These are phyloP conservation scores for Hemileia vastatrix DNA, from an alignment of 1,284 basidiomycete species.

Conservation along the genomic window DNA sequence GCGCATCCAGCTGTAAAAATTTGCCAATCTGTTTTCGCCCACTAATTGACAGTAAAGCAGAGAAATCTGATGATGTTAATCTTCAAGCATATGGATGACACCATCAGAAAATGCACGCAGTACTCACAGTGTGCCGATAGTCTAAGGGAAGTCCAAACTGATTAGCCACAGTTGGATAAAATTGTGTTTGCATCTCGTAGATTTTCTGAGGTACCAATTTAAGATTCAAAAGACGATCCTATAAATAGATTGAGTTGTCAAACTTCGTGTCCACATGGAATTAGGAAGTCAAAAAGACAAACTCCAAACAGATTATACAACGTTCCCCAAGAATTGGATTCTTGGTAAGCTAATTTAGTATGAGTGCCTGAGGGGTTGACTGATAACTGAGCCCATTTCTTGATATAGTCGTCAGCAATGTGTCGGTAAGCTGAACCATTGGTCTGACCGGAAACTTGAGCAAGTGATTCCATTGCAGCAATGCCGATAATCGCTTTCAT, in stretches of 20 bases:
- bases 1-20: conserved; percentile 41
- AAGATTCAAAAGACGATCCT: conserved; percentile 42
- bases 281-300: conserved; percentile 32
- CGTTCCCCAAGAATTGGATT: conserved; percentile 41
- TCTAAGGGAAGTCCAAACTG: conserved; percentile 43
- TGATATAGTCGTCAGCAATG: conserved; percentile 34
- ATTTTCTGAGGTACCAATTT: conserved; percentile 37
- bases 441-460: conserved; percentile 29
- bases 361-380: conserved; percentile 27
- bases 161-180: conserved; percentile 35
- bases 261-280: background rate
- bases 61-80: background rate
- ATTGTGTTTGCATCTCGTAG: conserved; percentile 41
- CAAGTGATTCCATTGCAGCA: conserved; percentile 37
- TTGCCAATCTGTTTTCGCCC: conserved; percentile 40
- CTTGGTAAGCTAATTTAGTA: conserved; percentile 44
- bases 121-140: conserved; percentile 41
- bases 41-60: background rate
- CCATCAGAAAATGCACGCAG: conserved; percentile 24
- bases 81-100: background rate
- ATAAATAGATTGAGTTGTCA: conserved; percentile 13
- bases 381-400: conserved; percentile 31
- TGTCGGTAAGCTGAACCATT: conserved; percentile 34
- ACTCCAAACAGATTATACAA: conserved; percentile 42
- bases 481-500: conserved; percentile 42